Conservation (phyloP, 2,329 filamentous ascomycete genomes). For the Penicillium sumatraense region DNA sequence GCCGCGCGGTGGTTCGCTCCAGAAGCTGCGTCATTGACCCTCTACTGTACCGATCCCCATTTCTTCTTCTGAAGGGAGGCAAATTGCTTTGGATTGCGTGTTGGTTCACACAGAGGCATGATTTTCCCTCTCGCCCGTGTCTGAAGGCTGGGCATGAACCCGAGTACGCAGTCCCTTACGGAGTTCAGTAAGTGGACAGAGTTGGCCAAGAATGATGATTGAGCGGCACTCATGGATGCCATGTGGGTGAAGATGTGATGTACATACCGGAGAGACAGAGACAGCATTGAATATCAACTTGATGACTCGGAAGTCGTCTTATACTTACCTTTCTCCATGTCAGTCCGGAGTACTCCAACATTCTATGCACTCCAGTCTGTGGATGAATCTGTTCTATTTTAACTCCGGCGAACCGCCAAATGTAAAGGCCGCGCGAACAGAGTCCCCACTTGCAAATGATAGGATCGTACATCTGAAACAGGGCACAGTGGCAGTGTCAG, state of each 20-base stretch:
- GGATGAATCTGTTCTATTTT: not conserved
- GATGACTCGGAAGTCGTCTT: not conserved
- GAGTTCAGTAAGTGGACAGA: too few relatives aligned
- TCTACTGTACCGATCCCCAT: not conserved
- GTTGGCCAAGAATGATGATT: not conserved
- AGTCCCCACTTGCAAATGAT: not conserved
- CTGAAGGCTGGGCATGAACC: slow-evolving; percentile 1
- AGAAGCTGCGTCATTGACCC: slow-evolving; percentile 1
- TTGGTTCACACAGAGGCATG: not conserved
- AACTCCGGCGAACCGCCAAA: not conserved
- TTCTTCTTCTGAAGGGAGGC: not conserved
- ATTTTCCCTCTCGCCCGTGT: not conserved
- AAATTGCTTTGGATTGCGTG: not conserved
- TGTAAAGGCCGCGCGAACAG: not conserved
- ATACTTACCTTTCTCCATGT: not conserved
- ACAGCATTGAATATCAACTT: too few relatives aligned
- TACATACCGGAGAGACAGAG: too few relatives aligned
- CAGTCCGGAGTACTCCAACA: not conserved
- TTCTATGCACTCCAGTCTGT: not conserved
- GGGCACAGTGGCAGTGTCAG: slow-evolving; percentile 3
- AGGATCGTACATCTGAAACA: slow-evolving; percentile 3
- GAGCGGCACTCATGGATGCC: not conserved
- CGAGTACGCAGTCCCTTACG: too few relatives aligned
- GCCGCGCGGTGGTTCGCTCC: slow-evolving; percentile 2
- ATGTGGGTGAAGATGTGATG: not conserved